phyloP scores from a whole-genome alignment of 2,329 filamentous ascomycete genomes.

The Fusarium dlaminii region DNA sequence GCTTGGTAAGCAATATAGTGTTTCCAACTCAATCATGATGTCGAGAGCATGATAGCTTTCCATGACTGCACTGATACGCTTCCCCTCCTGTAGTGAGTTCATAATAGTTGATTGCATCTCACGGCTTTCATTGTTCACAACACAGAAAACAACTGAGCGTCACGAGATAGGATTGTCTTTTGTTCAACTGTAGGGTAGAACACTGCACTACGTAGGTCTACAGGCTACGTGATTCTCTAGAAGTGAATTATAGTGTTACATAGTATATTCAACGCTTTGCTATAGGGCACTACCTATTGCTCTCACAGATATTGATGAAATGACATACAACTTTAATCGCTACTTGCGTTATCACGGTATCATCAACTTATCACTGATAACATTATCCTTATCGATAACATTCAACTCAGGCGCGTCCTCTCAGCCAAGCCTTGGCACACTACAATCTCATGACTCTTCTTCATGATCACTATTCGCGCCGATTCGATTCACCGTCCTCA shows the following conservation, averaged over 20 bases:
- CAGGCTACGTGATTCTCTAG: background rate
- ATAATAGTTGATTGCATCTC: background rate
- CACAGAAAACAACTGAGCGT: background rate
- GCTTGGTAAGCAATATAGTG: accelerated
- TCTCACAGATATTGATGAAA: accelerated
- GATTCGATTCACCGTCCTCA: background rate
- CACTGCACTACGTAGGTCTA: background rate
- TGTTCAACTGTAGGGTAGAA: background rate
- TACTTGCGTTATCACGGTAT: background rate
- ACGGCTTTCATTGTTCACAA: too few relatives aligned
- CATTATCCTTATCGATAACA: background rate
- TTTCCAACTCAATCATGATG: too few relatives aligned
- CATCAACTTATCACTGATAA: background rate
- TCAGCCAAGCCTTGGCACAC: background rate
- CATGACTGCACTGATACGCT: background rate
- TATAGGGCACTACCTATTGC: accelerated
- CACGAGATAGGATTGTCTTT: background rate
- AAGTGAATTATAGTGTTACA: background rate
- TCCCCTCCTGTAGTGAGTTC: too few relatives aligned
- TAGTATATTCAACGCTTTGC: too few relatives aligned
- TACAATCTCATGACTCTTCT: background rate
- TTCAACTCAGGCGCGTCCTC: background rate
- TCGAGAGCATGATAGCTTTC: too few relatives aligned
- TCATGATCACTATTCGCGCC: background rate
- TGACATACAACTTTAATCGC: too few relatives aligned